phyloP scores from a whole-genome alignment of 2,329 filamentous ascomycete species.

The Neoarthrinium moseri region DNA sequence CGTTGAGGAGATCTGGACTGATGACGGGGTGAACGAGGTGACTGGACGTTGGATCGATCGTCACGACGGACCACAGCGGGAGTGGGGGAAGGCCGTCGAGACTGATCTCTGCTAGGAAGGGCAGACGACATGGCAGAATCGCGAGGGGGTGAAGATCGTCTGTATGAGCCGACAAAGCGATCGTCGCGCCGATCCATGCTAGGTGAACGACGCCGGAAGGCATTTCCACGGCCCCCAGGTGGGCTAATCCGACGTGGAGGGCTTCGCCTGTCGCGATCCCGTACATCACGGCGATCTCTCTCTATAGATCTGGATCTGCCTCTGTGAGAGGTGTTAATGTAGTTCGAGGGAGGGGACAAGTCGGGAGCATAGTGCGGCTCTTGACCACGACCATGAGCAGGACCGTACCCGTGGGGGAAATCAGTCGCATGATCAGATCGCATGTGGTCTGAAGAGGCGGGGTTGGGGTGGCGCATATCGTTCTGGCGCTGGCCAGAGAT shows the following conservation, averaged over 20 bases:
- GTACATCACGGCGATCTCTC: constrained; percentile 36
- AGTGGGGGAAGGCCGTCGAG: constrained; percentile 53
- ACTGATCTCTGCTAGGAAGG: constrained; percentile 48
- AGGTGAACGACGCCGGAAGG: constrained; percentile 54
- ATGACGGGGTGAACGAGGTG: constrained; percentile 31
- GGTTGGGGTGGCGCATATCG: neutral
- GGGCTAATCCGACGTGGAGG: constrained; percentile 35
- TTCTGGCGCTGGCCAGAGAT: constrained; percentile 1
- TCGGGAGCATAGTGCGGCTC: constrained; percentile 26
- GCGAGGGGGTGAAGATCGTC: constrained; percentile 47
- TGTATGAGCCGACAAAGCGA: constrained; percentile 35
- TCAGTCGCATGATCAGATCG: too few species aligned
- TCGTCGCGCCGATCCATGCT: constrained; percentile 49
- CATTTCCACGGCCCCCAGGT: constrained; percentile 35
- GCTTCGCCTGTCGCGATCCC: constrained; percentile 21
- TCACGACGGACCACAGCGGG: constrained; percentile 42
- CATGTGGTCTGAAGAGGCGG: neutral
- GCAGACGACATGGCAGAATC: constrained; percentile 50
- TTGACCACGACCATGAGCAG: neutral
- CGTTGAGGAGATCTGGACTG: constrained; percentile 27
- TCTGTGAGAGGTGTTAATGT: constrained; percentile 26
- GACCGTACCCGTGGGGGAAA: too few species aligned
- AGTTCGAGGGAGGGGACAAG: neutral
- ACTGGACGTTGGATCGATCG: constrained; percentile 46
- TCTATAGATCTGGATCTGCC: constrained; percentile 54